Base-by-base conservation (phyloP, 495 filamentous ascomycete species). In the Xeromyces bisporus region DNA sequence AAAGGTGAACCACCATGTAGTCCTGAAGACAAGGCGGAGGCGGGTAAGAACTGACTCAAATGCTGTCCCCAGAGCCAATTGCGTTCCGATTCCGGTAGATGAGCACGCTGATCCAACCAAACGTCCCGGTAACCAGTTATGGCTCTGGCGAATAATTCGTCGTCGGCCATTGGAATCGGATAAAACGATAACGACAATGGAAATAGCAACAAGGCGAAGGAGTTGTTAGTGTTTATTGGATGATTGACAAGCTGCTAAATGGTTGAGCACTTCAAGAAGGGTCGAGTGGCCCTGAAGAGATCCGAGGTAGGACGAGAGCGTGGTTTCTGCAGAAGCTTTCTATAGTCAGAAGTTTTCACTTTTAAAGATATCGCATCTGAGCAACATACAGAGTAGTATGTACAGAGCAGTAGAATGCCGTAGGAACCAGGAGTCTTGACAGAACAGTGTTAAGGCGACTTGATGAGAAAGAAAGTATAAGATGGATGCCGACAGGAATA, bases 91-190 rank as follows among this genome's bases (percentile, higher is more conserved):
- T 64, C 60, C 44, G 60, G 37, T 18, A 64, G 56, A 32, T 64
- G 51, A 49, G 58, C 46, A 29, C 56, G 50, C 36, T 48, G 48
- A 50, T 43, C 51, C 57, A 56, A 60, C 47, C 62, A 64, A 23
- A 35, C 51, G 28, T 62, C 55, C 35, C 54, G 56, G 37, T 64
- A 64, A 33, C 54, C 50, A 44, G 57, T 57, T 18, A 64, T 60
- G 36, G 56, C 58, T 42, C 51, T 46, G 26, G 45, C 55, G 43
- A 64, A 64, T 28, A 60, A 44, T 40, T 55, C 58, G 39, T 62
- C 57, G 39, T 63, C 53, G 40, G 44, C 49, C 42, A 46, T 46
- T 21, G 4, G 20, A 5, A 9, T 5, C 20, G 20, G 20, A 21
- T 21, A 9, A 9, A 21, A 9, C 20, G 9, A 9, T 21, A 21